Conservation (phyloP, 352 stramenopile species). For the Pythium rishiriense region DNA sequence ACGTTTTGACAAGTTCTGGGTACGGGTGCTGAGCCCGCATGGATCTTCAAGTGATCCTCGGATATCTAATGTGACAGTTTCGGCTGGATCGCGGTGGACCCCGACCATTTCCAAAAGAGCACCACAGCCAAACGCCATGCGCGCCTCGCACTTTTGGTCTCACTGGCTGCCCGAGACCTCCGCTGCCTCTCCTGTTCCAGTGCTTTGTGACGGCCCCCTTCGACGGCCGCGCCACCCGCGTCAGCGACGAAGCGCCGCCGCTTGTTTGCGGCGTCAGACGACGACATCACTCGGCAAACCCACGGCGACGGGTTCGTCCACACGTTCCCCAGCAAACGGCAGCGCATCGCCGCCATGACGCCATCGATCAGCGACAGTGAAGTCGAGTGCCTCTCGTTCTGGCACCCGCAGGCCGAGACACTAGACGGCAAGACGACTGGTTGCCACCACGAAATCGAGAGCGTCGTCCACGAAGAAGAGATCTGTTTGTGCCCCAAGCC, state of each 20-base stretch:
- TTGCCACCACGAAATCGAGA: conserved; percentile 5
- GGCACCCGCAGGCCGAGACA: neutral
- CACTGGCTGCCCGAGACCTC: conserved; percentile 7
- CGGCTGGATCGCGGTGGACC: neutral
- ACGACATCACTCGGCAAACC: conserved; percentile 4
- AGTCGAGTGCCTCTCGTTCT: neutral
- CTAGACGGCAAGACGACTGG: neutral
- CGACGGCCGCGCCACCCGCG: conserved; percentile 1
- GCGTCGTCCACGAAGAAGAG: conserved; percentile 19
- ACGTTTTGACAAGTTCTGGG: neutral
- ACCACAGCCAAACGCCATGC: too few species aligned
- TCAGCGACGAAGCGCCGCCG: conserved; percentile 23
- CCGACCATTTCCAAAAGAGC: too few species aligned
- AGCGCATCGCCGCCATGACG: conserved; percentile 11
- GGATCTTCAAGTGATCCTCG: neutral
- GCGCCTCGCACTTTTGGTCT: conserved; percentile 26
- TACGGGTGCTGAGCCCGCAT: neutral
- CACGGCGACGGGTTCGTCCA: conserved; percentile 1
- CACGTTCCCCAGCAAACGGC: neutral
- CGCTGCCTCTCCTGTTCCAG: conserved; percentile 23
- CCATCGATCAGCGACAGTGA: conserved; percentile 5
- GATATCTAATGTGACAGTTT: conserved; percentile 6
- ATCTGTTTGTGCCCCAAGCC: conserved; percentile 28
- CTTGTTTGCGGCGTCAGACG: neutral
- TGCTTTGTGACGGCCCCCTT: conserved; percentile 18